Evolutionary conservation across 495 filamentous ascomycete genomes (phyloP), one percentile per base, ranked within the genome.

Genomic region (Penicillium soppii): DNA sequence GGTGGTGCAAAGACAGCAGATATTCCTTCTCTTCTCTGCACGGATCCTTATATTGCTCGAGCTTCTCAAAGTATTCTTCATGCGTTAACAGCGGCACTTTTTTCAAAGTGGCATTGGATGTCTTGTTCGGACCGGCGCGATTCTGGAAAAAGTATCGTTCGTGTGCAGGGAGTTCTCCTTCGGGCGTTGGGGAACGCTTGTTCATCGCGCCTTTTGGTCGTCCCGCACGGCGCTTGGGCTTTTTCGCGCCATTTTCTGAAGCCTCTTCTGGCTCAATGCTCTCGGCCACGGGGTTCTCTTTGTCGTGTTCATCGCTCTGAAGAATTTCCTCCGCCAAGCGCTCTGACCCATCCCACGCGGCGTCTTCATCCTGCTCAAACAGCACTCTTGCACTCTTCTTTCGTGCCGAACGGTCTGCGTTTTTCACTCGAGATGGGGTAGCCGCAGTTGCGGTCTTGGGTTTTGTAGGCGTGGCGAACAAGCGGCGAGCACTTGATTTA

Each of bases 71-170:
- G 68, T 94, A 97, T 57, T 96, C 89, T 50, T 97, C 91, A 58
- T 96, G 91, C 17, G 86, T 89, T 33, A 97, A 82, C 17, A 95
- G 74, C 5, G 81, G 69, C 19, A 92, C 73, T 33, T 89, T 86
- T 2, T 87, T 78, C 7, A 97, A 76, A 12, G 81, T 96, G 57
- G 91, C 94, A 61, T 86, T 88, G 7, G 92, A 96, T 5, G 92
- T 96, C 62, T 91, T 90, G 38, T 78, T 71, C 4, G 84, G 78
- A 16, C 88, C 90, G 13, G 89, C 83, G 27, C 88, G 84, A 66
- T 96, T 96, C 58, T 97, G 87, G 67, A 85, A 90, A 63, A 98
- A 97, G 65, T 95, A 98, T 43, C 84, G 85, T 63, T 98, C 94
- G 54, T 96, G 87, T 0, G 91, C 75, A 17, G 91, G 88, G 4